Percentiles rank a stretch among this genome's conserved stretches.
Conservation (phyloP, 106 monocot genomes). For the Acorus calamus region DNA sequence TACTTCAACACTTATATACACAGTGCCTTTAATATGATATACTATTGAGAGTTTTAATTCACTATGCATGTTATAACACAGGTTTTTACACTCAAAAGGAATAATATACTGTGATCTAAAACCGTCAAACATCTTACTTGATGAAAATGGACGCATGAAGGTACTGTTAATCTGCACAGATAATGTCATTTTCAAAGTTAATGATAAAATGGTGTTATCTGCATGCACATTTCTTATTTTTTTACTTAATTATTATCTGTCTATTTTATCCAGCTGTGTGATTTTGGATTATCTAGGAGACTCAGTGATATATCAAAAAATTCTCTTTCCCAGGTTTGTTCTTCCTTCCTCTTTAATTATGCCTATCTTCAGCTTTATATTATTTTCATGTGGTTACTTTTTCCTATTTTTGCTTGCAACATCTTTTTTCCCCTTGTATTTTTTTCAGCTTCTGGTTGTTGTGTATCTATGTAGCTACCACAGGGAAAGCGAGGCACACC, state of each 20-base stretch:
- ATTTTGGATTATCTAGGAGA: conserved; percentile 79
- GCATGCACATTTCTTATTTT: conserved; percentile 1
- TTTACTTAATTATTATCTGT: not conserved
- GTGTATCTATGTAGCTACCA: conserved; percentile 22
- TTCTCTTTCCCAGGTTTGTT: conserved; percentile 49
- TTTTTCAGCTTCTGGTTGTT: conserved; percentile 3
- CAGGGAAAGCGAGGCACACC: conserved; percentile 84
- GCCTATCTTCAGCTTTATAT: not conserved
- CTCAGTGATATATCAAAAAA: conserved; percentile 60
- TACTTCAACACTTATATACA: not conserved
- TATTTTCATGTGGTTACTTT: not conserved
- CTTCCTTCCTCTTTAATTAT: not conserved
- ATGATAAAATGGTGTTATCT: conserved; percentile 1
- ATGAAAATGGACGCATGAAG: conserved; percentile 89
- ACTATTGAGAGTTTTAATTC: too few relatives aligned
- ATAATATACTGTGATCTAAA: conserved; percentile 87
- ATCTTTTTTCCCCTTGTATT: conserved; percentile 1
- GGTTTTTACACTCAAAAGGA: conserved; percentile 91
- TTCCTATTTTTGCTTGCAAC: not conserved
- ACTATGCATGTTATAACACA: conserved; percentile 4
- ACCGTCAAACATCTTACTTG: conserved; percentile 93
- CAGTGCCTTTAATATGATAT: too few relatives aligned
- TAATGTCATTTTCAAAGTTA: not conserved
- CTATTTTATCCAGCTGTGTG: conserved; percentile 62
- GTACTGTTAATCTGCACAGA: conserved; percentile 20